Evolutionary conservation across 495 filamentous ascomycete genomes (phyloP).

Genomic region (Aspergillus nidulans): DNA sequence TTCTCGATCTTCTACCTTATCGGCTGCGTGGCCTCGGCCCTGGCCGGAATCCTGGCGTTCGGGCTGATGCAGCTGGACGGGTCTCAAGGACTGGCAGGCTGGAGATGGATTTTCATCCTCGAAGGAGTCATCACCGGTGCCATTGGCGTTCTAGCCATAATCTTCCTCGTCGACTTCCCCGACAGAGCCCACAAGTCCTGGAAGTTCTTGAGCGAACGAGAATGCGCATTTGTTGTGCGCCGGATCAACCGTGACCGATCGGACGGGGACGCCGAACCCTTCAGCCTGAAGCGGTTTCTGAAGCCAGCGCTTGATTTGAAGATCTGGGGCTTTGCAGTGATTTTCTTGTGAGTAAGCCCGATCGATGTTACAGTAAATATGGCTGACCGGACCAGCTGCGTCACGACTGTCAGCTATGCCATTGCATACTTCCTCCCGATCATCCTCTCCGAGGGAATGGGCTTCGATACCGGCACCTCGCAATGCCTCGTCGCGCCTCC

Average conservation of each 20-base stretch:
- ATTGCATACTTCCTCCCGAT: conserved; percentile 66
- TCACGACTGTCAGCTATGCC: conserved; percentile 57
- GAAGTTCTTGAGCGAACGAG: conserved; percentile 46
- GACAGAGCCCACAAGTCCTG: conserved; percentile 49
- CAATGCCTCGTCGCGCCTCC: conserved; percentile 65
- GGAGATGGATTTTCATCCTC: conserved; percentile 64
- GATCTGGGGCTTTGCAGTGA: conserved; percentile 58
- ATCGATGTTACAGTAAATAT: not conserved
- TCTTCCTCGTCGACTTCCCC: conserved; percentile 58
- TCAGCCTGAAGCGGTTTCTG: conserved; percentile 48
- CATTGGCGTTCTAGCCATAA: conserved; percentile 41
- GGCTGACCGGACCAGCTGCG: conserved; percentile 27
- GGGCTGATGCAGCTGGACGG: conserved; percentile 59
- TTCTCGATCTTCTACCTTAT: conserved; percentile 63
- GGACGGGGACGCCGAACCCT: conserved; percentile 48
- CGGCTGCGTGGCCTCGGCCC: conserved; percentile 56
- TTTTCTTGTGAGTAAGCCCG: conserved; percentile 43
- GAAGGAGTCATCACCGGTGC: conserved; percentile 50
- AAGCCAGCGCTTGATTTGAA: conserved; percentile 48
- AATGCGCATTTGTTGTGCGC: conserved; percentile 53
- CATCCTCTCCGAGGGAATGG: conserved; percentile 55
- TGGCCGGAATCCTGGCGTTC: conserved; percentile 60
- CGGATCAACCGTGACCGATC: conserved; percentile 56
- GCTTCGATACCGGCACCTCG: conserved; percentile 49
- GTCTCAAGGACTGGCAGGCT: conserved; percentile 45